phyloP scores from a whole-genome alignment of 2,329 filamentous ascomycete genomes.

The Diplodia corticola region DNA sequence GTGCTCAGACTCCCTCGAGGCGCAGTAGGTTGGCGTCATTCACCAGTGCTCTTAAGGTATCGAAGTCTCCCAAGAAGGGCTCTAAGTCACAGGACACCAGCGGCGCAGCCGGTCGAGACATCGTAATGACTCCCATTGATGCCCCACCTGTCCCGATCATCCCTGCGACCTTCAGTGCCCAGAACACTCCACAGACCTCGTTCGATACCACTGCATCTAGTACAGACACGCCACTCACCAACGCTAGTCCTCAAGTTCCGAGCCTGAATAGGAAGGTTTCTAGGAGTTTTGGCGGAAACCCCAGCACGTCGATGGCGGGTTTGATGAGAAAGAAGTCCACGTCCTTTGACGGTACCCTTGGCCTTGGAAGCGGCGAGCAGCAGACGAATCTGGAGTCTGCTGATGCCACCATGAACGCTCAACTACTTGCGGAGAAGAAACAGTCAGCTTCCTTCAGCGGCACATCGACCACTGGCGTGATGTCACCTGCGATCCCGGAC shows the following conservation, averaged over 20 bases:
- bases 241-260: neutral
- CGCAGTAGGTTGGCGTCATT: neutral
- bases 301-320: neutral
- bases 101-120: neutral
- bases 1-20: constrained; percentile 3
- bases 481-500: neutral
- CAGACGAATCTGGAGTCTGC: neutral
- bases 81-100: neutral
- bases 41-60: neutral
- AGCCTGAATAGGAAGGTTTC: neutral
- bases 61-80: neutral
- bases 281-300: neutral
- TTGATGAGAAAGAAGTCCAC: neutral
- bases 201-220: neutral
- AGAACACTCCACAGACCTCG: neutral
- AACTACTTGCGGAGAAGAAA: neutral
- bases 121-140: constrained; percentile 4
- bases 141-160: constrained; percentile 5
- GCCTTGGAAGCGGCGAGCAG: neutral
- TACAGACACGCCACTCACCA: neutral
- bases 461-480: neutral
- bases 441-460: neutral
- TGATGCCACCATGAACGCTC: neutral
- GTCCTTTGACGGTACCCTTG: neutral
- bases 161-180: neutral